Base-by-base conservation (phyloP, 345 rosid genomes). In the Cardamine resedifolia region DNA sequence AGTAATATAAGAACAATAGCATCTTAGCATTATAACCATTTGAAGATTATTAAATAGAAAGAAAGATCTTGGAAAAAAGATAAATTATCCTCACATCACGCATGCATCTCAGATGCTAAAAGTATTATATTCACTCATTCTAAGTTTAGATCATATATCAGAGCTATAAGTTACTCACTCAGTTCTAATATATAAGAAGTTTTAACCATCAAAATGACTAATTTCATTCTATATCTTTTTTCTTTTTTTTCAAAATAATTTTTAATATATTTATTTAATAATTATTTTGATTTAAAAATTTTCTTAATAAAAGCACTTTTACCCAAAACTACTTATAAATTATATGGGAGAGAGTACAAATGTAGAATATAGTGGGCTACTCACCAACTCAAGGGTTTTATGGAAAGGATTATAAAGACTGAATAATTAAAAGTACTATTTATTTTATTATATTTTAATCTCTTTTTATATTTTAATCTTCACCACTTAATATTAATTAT, bases 361-460 rank as follows among this genome's bases (percentile, higher is more conserved):
- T n/a, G n/a, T n/a, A n/a, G n/a, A 20, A 58, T 36, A 28, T 58
- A 58, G 64, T 39, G 65, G 65, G 48, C 19, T 9, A 60, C 5
- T 23, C 47, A 60, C 65, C 11, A 39, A 23, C 49, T 60, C n/a
- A 59, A 59, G 7, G 28, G 31, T 59, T 59, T 12, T 21, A 23
- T 7, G 31, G 5, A 39, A 7, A 38, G 10, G 31, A 14, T 36
- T 36, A 14, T 14, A 2, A 52, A 52, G 19, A 14, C 58, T 52
- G 5, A 33, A 26, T 24, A 24, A 6, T 24, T 23, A 11, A 18
- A 45, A 18, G n/a, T n/a, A n/a, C n/a, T 10, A 7, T 45, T 10
- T 5, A 18, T 7, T 45, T 45, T 3, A 45, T 7, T 43, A 16
- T 43, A 2, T 2, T 12, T 33, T 23, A 23, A 23, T 23, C 24